phyloP scores from a whole-genome alignment of 495 filamentous ascomycete species.

The Penicillium simplicissimum region DNA sequence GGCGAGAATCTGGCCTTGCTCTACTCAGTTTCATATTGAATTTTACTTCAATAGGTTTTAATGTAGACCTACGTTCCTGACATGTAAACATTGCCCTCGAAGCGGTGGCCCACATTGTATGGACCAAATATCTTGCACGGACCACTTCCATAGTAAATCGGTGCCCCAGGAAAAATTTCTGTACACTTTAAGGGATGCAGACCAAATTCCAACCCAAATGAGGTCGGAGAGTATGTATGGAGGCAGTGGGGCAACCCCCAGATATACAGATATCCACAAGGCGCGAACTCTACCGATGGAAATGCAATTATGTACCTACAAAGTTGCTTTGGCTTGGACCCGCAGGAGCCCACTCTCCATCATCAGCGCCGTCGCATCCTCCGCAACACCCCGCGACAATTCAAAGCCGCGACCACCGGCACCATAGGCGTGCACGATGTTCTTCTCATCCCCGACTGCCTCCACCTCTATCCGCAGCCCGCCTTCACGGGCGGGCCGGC shows the following conservation, averaged over 20 bases:
- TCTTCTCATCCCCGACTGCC: conserved; percentile 24
- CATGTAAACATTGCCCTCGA: not conserved
- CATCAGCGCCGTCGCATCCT: conserved; percentile 39
- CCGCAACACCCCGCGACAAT: conserved; percentile 44
- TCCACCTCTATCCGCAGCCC: conserved; percentile 47
- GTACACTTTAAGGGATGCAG: conserved; percentile 2
- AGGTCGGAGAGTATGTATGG: conserved; percentile 12
- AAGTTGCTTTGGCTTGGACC: conserved; percentile 23
- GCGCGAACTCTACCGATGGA: not conserved
- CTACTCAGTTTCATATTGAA: no score
- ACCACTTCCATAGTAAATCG: conserved; percentile 11
- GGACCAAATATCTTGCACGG: conserved; percentile 4
- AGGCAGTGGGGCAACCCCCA: not conserved
- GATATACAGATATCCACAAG: conserved; percentile 2
- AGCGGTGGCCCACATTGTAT: conserved; percentile 10
- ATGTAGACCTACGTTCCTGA: no score
- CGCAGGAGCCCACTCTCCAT: conserved; percentile 28
- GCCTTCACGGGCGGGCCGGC: conserved; percentile 45
- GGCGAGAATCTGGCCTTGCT: no score
- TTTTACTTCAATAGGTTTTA: no score
- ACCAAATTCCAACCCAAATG: not conserved
- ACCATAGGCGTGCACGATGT: conserved; percentile 64
- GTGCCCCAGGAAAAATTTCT: conserved; percentile 6
- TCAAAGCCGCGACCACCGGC: conserved; percentile 61
- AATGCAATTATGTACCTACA: conserved; percentile 22